Percentiles rank a stretch among this genome's conserved stretches.
These are phyloP conservation scores for Pseudogymnoascus sp. DNA, from an alignment of 2,329 filamentous ascomycete species.

Conservation along the genomic window DNA sequence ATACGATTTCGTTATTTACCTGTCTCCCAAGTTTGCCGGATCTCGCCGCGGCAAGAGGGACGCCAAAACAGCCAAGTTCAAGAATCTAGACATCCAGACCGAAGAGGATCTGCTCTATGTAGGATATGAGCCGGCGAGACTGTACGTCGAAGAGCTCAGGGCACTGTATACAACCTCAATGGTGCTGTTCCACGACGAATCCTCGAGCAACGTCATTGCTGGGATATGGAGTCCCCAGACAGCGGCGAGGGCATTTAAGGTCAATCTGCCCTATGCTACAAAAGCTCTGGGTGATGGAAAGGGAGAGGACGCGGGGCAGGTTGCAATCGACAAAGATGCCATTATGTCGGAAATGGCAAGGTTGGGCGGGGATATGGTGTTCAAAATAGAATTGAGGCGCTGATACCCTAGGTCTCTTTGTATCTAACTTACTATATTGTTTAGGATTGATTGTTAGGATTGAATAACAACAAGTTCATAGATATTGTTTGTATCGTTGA, in stretches of 20 bases:
- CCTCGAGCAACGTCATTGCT: slow-evolving; percentile 48
- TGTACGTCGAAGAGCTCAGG: slow-evolving; percentile 61
- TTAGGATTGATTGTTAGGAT: neutral
- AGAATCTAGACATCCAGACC: slow-evolving; percentile 65
- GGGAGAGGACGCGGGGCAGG: slow-evolving; percentile 36
- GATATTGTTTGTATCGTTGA: neutral
- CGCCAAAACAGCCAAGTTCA: slow-evolving; percentile 50
- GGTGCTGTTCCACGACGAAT: slow-evolving; percentile 68
- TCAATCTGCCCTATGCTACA: slow-evolving; percentile 61
- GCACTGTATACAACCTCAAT: slow-evolving; percentile 58
- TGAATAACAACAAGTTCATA: slow-evolving; percentile 6
- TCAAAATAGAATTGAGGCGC: slow-evolving; percentile 47
- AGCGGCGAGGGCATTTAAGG: slow-evolving; percentile 50
- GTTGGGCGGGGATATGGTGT: slow-evolving; percentile 58
- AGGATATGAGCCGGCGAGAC: slow-evolving; percentile 50
- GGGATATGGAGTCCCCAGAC: slow-evolving; percentile 56
- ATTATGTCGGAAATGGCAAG: slow-evolving; percentile 67
- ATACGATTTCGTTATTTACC: slow-evolving; percentile 77
- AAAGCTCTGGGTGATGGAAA: slow-evolving; percentile 37
- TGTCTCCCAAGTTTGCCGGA: slow-evolving; percentile 34
- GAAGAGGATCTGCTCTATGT: slow-evolving; percentile 34
- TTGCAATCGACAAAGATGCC: slow-evolving; percentile 57
- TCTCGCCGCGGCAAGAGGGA: slow-evolving; percentile 30
- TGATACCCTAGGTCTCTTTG: slow-evolving; percentile 7
- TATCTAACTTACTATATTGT: neutral